These are phyloP conservation scores for Wickerhamiella siamensis DNA, from an alignment of 805 yeast genomes.

Conservation along the genomic window DNA sequence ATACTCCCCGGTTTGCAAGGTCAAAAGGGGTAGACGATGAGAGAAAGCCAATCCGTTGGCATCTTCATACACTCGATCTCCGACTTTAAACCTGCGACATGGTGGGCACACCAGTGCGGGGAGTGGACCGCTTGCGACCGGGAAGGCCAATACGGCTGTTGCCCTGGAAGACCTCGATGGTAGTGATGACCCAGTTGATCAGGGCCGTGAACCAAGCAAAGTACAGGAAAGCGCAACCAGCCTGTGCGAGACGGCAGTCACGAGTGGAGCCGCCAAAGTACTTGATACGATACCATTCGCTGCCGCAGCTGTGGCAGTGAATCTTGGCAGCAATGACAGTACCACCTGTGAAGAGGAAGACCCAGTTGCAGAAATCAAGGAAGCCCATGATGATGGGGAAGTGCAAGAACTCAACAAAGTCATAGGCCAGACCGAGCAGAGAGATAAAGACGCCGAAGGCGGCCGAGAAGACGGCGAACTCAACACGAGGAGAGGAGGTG, in stretches of 20 bases:
- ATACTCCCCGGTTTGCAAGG: no score
- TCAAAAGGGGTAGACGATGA: no score
- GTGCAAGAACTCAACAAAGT: constrained; percentile 62
- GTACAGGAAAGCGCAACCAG: constrained; percentile 70
- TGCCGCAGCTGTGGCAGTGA: constrained; percentile 72
- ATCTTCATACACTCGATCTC: neutral
- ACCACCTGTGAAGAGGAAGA: constrained; percentile 90
- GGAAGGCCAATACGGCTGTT: constrained; percentile 41
- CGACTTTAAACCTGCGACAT: constrained; percentile 66
- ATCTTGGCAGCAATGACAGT: constrained; percentile 87
- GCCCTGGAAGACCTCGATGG: constrained; percentile 36
- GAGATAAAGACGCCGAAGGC: constrained; percentile 79
- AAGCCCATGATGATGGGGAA: constrained; percentile 68
- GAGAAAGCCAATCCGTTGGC: no score
- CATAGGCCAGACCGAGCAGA: constrained; percentile 38
- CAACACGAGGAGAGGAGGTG: constrained; percentile 58
- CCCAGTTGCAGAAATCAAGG: constrained; percentile 75
- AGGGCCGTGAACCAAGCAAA: constrained; percentile 66
- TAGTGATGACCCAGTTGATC: constrained; percentile 42
- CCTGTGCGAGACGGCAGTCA: constrained; percentile 94
- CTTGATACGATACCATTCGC: constrained; percentile 43
- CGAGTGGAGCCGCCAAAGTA: constrained; percentile 65
- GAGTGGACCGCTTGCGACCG: constrained; percentile 31
- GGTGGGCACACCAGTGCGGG: constrained; percentile 79
- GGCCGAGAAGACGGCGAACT: constrained; percentile 74